Evolutionary conservation across 345 rosid genomes (phyloP).

Genomic region (Clarkia xantiana): DNA sequence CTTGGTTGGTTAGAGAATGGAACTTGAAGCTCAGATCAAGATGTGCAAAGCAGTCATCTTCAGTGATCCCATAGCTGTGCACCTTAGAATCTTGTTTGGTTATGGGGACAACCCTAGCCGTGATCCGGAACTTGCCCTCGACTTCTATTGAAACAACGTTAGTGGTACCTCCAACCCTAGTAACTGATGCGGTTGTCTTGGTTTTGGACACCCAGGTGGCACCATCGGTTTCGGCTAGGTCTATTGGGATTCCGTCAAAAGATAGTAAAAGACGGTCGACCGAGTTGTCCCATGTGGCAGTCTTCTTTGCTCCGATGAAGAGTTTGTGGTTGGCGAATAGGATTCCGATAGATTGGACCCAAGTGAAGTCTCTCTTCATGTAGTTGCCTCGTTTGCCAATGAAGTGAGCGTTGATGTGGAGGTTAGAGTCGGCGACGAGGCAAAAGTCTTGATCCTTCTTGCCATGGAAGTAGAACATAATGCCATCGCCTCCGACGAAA

Average conservation of each 20-base stretch:
- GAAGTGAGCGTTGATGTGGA: slow-evolving; percentile 20
- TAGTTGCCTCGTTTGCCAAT: slow-evolving; percentile 11
- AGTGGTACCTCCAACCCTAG: not conserved
- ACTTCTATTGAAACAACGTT: slow-evolving; percentile 1
- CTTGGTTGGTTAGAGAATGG: slow-evolving; percentile 6
- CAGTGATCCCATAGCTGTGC: slow-evolving; percentile 7
- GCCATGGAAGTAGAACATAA: slow-evolving; percentile 21
- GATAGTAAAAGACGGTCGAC: slow-evolving; percentile 2
- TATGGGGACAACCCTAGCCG: slow-evolving; percentile 4
- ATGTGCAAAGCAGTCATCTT: slow-evolving; percentile 8
- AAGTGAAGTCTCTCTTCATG: slow-evolving; percentile 16
- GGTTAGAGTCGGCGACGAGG: slow-evolving; percentile 13
- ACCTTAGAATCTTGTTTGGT: slow-evolving; percentile 5
- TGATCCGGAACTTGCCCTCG: slow-evolving; percentile 5
- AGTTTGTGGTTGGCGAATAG: slow-evolving; percentile 10
- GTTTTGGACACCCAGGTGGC: slow-evolving; percentile 2
- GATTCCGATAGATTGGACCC: slow-evolving; percentile 15
- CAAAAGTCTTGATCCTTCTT: slow-evolving; percentile 18
- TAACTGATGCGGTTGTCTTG: not conserved
- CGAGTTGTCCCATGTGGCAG: slow-evolving; percentile 6
- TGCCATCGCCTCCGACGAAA: slow-evolving; percentile 18
- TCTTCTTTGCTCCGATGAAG: slow-evolving; percentile 9
- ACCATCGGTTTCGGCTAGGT: not conserved
- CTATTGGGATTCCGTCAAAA: slow-evolving; percentile 1
- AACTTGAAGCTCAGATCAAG: slow-evolving; percentile 9